Evolutionary conservation across 306 rosid species (phyloP).

Genomic region (Inga leiocalycina): DNA sequence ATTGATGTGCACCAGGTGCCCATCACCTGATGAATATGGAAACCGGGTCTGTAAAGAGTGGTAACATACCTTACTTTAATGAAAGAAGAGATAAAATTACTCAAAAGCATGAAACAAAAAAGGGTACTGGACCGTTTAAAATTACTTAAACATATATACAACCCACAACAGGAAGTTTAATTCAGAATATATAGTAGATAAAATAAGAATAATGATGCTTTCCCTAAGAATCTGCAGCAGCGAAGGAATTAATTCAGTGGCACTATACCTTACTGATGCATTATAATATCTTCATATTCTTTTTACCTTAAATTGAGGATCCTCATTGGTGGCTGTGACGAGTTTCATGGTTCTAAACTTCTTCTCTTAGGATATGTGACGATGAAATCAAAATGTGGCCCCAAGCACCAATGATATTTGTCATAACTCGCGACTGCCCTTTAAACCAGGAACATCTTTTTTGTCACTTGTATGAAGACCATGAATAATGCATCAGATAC

Average conservation of each 20-base stretch:
- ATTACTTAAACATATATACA: no score
- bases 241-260: conserved; percentile 37
- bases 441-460: conserved; percentile 27
- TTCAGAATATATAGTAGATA: neutral
- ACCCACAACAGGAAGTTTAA: conserved; percentile 8
- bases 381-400: conserved; percentile 16
- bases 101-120: no score
- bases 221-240: conserved; percentile 36
- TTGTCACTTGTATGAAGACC: conserved; percentile 32
- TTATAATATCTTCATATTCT: conserved; percentile 36
- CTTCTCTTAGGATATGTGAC: neutral
- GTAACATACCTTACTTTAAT: no score
- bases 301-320: conserved; percentile 13
- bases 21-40: no score
- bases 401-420: conserved; percentile 1
- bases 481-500: conserved; percentile 21
- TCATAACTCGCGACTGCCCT: conserved; percentile 4
- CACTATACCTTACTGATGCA: conserved; percentile 27
- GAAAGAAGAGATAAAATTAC: no score
- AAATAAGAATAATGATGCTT: conserved; percentile 24
- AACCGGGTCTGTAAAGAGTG: no score
- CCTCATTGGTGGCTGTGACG: conserved; percentile 23
- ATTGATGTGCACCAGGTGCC: no score
- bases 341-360: conserved; percentile 14
- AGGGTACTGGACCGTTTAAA: no score